Conservation (phyloP, 2,329 filamentous ascomycete species). For the Sporothrix pseudoabietina region DNA sequence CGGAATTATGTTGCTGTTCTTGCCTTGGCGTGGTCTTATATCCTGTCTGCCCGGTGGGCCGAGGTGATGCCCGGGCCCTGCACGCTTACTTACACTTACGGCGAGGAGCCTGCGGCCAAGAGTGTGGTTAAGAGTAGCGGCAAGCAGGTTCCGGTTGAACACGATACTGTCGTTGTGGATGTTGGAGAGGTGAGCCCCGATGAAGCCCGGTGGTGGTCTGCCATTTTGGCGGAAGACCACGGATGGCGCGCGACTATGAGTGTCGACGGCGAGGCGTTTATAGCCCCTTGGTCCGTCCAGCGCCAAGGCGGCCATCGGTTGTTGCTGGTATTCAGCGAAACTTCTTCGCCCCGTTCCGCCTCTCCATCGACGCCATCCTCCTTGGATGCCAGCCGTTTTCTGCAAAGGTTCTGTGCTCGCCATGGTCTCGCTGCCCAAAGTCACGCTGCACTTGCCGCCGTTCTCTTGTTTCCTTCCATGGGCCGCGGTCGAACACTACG, state of each 20-base stretch:
- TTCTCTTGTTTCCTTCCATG: constrained; percentile 36
- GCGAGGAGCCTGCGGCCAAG: constrained; percentile 5
- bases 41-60: constrained; percentile 29
- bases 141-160: background rate
- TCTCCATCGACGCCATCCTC: constrained; percentile 30
- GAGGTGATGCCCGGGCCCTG: constrained; percentile 28
- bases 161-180: constrained; percentile 25
- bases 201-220: constrained; percentile 31
- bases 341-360: background rate
- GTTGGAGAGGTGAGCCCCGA: constrained; percentile 27
- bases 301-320: constrained; percentile 27
- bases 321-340: background rate
- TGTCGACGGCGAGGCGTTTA: constrained; percentile 28
- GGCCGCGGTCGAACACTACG: constrained; percentile 26
- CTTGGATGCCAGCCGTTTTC: constrained; percentile 34
- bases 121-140: background rate
- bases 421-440: constrained; percentile 36
- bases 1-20: constrained; percentile 26
- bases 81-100: constrained; percentile 9
- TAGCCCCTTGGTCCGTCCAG: constrained; percentile 34
- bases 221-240: constrained; percentile 28
- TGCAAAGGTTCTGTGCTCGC: constrained; percentile 35
- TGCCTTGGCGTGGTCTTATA: constrained; percentile 30
- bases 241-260: constrained; percentile 34
- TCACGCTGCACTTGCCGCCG: constrained; percentile 36